Base-by-base conservation (phyloP, 139 green algal genomes). In the Chlamydomonas asymmetrica region DNA sequence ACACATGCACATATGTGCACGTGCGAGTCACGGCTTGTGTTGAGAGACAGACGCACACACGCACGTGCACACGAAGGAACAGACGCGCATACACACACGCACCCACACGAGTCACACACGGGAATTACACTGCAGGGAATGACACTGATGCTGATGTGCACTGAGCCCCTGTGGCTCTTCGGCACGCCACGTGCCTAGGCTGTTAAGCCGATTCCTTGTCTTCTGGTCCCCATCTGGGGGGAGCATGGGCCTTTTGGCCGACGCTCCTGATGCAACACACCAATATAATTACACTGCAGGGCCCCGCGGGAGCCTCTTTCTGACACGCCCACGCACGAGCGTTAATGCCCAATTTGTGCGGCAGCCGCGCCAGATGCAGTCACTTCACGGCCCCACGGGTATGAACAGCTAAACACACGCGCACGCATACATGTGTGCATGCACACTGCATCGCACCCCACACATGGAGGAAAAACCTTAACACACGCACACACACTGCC, bases 61-160 rank as follows among this genome's bases (percentile, higher is more conserved):
- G 34, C 56, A 63, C 56, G 34, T n/a, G 34, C 56, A 63, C 56
- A 63, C 56, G 34, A 27, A 63, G 27, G 34, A 27, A 63, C 56
- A 63, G 27, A 63, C 56, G 34, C 56, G 34, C 56, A 63, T n/a
- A 63, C 56, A 63, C 39, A 71, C 56, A 63, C 56, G 34, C 56
- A 63, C 56, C 32, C 56, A 63, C 56, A 63, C 16, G 34, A 27
- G 18, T n/a, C 32, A 27, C 8, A 63, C 56, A 63, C 10, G 56
- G 27, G 56, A 32, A 22, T n/a, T 10, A 27, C 32, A 27, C 56
- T 63, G 27, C 56, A 63, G 32, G 56, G 56, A 38, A 10, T 38
- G 18, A 27, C 27, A 38, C 7, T 63, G 56, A 7, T 38, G 56
- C 56, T 63, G 56, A 27, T 63, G 56, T n/a, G 27, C 32, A 27